Conservation (phyloP, 106 monocot genomes). For the Apostasia ramifera region DNA sequence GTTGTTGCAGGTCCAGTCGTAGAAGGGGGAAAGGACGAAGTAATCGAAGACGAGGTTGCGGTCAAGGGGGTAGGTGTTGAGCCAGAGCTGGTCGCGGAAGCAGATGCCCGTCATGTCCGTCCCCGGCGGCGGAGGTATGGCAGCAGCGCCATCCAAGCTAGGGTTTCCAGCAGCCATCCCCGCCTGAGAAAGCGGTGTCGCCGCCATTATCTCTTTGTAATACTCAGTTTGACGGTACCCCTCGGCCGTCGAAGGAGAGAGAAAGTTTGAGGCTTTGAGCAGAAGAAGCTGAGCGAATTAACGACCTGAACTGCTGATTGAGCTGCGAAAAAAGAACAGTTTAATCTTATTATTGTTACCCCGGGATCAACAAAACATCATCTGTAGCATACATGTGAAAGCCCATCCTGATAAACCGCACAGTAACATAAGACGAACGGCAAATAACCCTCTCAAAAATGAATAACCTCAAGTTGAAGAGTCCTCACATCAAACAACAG, state of each 20-base stretch:
- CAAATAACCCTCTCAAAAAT: no score
- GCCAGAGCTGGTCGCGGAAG: conserved; percentile 97
- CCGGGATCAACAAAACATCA: not conserved
- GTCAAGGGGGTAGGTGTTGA: conserved; percentile 88
- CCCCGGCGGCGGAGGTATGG: conserved; percentile 65
- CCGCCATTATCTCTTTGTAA: conserved; percentile 28
- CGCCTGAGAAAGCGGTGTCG: conserved; percentile 51
- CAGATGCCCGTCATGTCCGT: conserved; percentile 99
- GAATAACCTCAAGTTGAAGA: no score
- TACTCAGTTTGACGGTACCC: no score
- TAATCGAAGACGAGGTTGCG: conserved; percentile 95
- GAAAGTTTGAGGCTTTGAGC: no score
- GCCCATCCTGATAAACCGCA: no score
- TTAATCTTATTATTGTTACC: no score
- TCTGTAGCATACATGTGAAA: not conserved
- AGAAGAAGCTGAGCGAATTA: not conserved
- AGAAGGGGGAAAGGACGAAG: conserved; percentile 96
- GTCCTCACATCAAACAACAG: no score
- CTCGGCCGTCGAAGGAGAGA: no score
- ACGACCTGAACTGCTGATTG: no score
- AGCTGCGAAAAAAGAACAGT: no score
- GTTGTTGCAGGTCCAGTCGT: conserved; percentile 93
- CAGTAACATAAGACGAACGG: no score
- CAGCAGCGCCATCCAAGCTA: conserved; percentile 20
- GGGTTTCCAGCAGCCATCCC: conserved; percentile 19